Base-by-base conservation (phyloP, 2,329 filamentous ascomycete species). In the Diaporthe velutina region DNA sequence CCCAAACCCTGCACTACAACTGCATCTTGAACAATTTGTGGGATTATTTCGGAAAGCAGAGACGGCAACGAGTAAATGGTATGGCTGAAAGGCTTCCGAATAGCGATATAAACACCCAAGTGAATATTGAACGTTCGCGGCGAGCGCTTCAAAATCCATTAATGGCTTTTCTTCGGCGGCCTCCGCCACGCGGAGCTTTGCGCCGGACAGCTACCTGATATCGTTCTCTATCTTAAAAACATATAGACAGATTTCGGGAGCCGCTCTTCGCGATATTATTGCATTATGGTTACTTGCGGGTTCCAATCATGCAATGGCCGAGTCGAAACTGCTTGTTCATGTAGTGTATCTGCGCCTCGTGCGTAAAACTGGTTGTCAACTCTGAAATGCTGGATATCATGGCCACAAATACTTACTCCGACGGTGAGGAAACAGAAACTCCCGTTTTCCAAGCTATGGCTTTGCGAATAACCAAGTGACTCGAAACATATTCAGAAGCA, bases 111-210 rank as follows among this genome's bases (percentile, higher is more conserved):
- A 45, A 50, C 64, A 67, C 40, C 28, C 45, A 38, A 35, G n/a
- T 52, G 35, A 7, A 19, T 25, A 25, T 67, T 38, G 30, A 17
- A 67, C 5, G 33, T 17, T 50, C 33, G 3, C 33, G 33, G 1
- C 28, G 64, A 40, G n/a, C 13, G n/a, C 7, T 38, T 28, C 12
- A 52, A n/a, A 13, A 52, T 38, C 10, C 40, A 40, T 15, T 10
- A 66, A 25, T 25, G 28, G 30, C 48, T 52, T 22, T 52, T 64
- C 60, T n/a, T 67, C 64, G 64, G 64, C 45, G 33, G 33, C 28
- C 45, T 52, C 64, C 64, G 64, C 64, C 45, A 38, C 48, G 9
- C 45, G 30, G 45, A 67, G 30, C 22, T 67, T 13, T 67, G 45
- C 30, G 64, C 64, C 28, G 45, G 33, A 38, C 45, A 17, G 19